phyloP scores from a whole-genome alignment of 1,284 basidiomycete species.

The Sphagnurus paluster region DNA sequence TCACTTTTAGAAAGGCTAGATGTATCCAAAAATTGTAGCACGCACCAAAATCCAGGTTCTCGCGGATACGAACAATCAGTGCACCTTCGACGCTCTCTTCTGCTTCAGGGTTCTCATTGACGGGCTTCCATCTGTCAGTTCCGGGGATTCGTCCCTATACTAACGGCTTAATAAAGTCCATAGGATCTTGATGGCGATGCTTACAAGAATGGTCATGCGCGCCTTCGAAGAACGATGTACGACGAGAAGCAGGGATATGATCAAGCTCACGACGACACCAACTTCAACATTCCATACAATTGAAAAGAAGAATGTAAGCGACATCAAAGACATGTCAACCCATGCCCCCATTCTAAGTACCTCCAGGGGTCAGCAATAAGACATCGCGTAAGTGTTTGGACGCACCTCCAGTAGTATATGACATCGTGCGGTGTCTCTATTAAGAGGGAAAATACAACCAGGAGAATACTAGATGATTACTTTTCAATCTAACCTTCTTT shows the following conservation, averaged over 20 bases:
- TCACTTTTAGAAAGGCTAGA: neutral
- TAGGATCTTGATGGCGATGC: conserved; percentile 14
- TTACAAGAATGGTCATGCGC: conserved; percentile 50
- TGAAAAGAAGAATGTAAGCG: conserved; percentile 80
- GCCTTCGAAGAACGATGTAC: conserved; percentile 82
- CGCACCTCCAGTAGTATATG: conserved; percentile 77
- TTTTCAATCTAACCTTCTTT: conserved; percentile 4
- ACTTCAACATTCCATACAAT: conserved; percentile 81
- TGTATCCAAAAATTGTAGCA: conserved; percentile 5
- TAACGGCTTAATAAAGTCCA: neutral
- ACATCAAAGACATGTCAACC: conserved; percentile 84
- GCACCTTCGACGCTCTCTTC: conserved; percentile 77
- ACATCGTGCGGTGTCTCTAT: conserved; percentile 87
- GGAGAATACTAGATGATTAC: conserved; percentile 55
- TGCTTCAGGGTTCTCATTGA: conserved; percentile 77
- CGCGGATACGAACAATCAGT: conserved; percentile 79
- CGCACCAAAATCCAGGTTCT: conserved; percentile 80
- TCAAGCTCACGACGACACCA: conserved; percentile 82
- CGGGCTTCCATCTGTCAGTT: conserved; percentile 79
- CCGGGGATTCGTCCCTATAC: conserved; percentile 76
- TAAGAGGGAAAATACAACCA: conserved; percentile 86
- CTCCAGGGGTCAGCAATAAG: conserved; percentile 1
- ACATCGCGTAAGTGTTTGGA: conserved; percentile 11
- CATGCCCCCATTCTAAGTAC: conserved; percentile 76
- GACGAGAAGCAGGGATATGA: conserved; percentile 84